These are phyloP conservation scores for Aureobasidium sp. DNA, from an alignment of 2,329 filamentous ascomycete genomes.

Conservation along the genomic window DNA sequence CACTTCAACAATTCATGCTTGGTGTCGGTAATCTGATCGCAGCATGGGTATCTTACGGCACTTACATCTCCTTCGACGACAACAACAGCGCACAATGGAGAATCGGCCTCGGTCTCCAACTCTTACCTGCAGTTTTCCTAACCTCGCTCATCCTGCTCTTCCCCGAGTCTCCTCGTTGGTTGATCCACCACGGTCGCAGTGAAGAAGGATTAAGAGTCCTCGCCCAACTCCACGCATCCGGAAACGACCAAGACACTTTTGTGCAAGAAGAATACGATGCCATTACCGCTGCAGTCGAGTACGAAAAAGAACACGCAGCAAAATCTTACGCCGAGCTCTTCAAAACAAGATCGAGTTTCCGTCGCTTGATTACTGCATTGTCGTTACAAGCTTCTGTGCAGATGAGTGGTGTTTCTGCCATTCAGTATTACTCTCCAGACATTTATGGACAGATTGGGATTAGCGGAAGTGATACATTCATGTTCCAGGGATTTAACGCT, in stretches of 20 bases:
- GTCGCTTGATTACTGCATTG: constrained; percentile 23
- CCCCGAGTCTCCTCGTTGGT: constrained; percentile 40
- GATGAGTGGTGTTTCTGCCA: constrained; percentile 26
- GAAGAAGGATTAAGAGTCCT: constrained; percentile 30
- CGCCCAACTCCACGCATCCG: constrained; percentile 21
- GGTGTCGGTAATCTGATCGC: constrained; percentile 64
- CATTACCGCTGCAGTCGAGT: constrained; percentile 21
- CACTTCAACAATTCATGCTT: constrained; percentile 38
- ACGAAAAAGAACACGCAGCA: constrained; percentile 21
- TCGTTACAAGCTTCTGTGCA: constrained; percentile 24
- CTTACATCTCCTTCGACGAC: constrained; percentile 19
- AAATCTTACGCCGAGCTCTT: constrained; percentile 23
- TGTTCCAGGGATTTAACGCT: constrained; percentile 21
- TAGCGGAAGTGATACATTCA: constrained; percentile 17
- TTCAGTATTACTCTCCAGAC: constrained; percentile 26
- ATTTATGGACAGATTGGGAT: constrained; percentile 24
- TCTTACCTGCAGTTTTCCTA: constrained; percentile 21
- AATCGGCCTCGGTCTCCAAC: constrained; percentile 21
- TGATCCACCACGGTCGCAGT: constrained; percentile 33
- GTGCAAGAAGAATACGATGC: constrained; percentile 23
- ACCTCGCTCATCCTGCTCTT: constrained; percentile 28
- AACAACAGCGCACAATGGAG: constrained; percentile 22
- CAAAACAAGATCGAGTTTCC: constrained; percentile 20
- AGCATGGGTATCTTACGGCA: constrained; percentile 23
- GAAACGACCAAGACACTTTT: constrained; percentile 21